A percentile compares a stretch with the other conserved stretches of the same genome.
Conservation (phyloP, 306 rosid species). For the Rubus idaeus region DNA sequence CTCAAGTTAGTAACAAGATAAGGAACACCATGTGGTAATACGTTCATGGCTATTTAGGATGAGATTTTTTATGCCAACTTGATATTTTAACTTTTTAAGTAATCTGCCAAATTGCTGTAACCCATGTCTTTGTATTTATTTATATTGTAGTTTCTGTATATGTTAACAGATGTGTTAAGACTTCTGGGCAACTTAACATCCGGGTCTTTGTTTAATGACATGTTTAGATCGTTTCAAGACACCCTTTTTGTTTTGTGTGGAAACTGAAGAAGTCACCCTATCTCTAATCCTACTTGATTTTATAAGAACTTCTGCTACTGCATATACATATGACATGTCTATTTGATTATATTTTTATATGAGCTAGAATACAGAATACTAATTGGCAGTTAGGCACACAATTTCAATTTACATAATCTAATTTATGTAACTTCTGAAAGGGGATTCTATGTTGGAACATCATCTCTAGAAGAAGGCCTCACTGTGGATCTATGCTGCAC, state of each 20-base stretch:
- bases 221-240: background rate
- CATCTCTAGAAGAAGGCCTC: slow-evolving; percentile 41
- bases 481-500: slow-evolving; percentile 42
- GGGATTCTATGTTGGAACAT: slow-evolving; percentile 39
- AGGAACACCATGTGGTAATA: background rate
- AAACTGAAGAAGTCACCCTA: background rate
- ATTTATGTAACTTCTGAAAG: slow-evolving; percentile 13
- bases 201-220: background rate
- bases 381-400: background rate
- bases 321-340: background rate
- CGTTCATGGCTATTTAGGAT: background rate
- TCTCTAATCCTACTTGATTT: background rate
- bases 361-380: background rate
- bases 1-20: slow-evolving; percentile 2
- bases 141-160: background rate
- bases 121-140: background rate
- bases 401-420: background rate
- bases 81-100: background rate
- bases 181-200: background rate
- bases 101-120: background rate
- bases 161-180: background rate
- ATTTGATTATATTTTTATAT: background rate
- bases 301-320: background rate
- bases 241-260: background rate
- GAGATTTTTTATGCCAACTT: background rate